Evolutionary conservation across 176 grass and related monocot species (phyloP), one percentile per base, ranked within the genome.

Genomic region (Elaeis guineensis): DNA sequence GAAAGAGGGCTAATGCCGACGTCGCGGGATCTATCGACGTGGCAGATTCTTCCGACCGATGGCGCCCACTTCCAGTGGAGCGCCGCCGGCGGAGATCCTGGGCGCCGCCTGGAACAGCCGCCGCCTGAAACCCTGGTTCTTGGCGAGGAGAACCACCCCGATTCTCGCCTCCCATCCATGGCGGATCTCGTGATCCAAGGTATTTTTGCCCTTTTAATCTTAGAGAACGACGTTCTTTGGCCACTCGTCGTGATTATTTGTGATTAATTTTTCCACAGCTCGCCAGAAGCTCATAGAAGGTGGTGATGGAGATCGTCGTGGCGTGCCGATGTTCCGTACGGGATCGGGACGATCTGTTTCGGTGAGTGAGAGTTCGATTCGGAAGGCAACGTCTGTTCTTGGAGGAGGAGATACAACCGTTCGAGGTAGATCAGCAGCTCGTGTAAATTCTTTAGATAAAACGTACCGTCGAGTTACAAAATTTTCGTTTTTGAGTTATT

Each of bases 381-480:
- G 70, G 62, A 86, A 76, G 73, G 74, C 82, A 39, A 90, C 22
- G 52, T 9, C 74, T 63, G 55, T 81, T 78, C 63, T 95, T 57
- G 82, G 77, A 39, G 76, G 50, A 58, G 72, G 59, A 69, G 74
- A 26, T 29, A 50, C 35, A 52, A 17, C 22, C 57, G 65, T 55
- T 52, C 67, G 52, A 77, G 51, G 67, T 85, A 22, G 24, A 65
- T 57, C n/a, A 69, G 14, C 11, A 14, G 9, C 9, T 44, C 35
- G 11, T 14, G 35, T 44, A 14, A 3, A 44, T 44, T 44, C 35
- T 44, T 35, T 14, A 35, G 32, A 12, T 44, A 44, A 44, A 44
- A 44, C 3, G 9, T 2, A 44, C 35, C 35, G 11, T 44, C 35
- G 35, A 30, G 35, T 14, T 14, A 14, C 14, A 14, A 44, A 44